These are phyloP conservation scores for Linnemannia hyalina DNA, from an alignment of 192 early-diverging fungal species.

Conservation along the genomic window DNA sequence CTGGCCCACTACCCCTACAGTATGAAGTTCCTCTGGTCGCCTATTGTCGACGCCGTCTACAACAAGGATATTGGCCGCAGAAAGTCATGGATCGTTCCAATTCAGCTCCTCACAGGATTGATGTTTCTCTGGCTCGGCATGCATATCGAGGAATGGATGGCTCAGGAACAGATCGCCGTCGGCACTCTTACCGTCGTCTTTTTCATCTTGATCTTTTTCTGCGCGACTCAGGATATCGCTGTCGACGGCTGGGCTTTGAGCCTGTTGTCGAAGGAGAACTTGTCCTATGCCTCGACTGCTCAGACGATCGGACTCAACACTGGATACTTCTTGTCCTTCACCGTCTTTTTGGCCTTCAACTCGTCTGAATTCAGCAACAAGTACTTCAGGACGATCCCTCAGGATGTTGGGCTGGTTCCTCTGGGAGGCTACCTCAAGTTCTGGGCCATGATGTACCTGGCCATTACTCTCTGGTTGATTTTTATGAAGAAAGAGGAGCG, in stretches of 20 bases:
- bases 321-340: slow-evolving; percentile 96
- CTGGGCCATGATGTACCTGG: slow-evolving; percentile 92
- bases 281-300: slow-evolving; percentile 92
- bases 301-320: slow-evolving; percentile 98
- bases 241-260: slow-evolving; percentile 95
- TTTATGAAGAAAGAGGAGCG: slow-evolving; percentile 81
- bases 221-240: slow-evolving; percentile 92
- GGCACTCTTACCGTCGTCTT: slow-evolving; percentile 82
- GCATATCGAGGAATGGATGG: slow-evolving; percentile 78
- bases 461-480: slow-evolving; percentile 87
- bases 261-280: slow-evolving; percentile 89
- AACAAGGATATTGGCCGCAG: slow-evolving; percentile 85
- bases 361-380: slow-evolving; percentile 95
- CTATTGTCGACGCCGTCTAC: slow-evolving; percentile 94
- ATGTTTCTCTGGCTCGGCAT: slow-evolving; percentile 85
- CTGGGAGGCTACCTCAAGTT: slow-evolving; percentile 92
- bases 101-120: slow-evolving; percentile 88
- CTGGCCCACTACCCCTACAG: slow-evolving; percentile 97
- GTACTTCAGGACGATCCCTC: slow-evolving; percentile 79
- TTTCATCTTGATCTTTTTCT: slow-evolving; percentile 89
- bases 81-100: slow-evolving; percentile 99
- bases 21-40: slow-evolving; percentile 98
- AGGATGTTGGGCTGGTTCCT: slow-evolving; percentile 78
- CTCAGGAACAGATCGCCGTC: slow-evolving; percentile 72
- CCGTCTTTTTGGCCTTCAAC: slow-evolving; percentile 97